phyloP scores from a whole-genome alignment of 192 early-diverging fungal species.

The Mortierella alpina region DNA sequence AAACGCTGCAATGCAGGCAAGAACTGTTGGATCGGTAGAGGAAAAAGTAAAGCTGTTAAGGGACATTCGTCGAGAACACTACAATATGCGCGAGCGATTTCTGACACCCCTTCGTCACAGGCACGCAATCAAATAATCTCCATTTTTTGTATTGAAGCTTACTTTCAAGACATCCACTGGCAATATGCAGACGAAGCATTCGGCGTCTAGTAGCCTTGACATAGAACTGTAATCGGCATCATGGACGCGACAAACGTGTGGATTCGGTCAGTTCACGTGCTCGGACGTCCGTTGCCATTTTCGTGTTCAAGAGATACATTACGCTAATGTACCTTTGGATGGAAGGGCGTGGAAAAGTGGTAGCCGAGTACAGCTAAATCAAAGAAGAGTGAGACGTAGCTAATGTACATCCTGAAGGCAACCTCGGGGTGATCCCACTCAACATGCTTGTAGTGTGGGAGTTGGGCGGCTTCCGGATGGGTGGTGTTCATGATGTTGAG shows the following conservation, averaged over 20 bases:
- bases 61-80: too few relatives aligned
- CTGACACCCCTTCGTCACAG: neutral
- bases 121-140: neutral
- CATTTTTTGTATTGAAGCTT: neutral
- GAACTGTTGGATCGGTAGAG: conserved; percentile 8
- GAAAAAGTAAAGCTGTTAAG: neutral
- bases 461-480: neutral
- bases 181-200: conserved; percentile 33
- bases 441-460: conserved; percentile 47
- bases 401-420: conserved; percentile 36
- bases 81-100: neutral
- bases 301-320: neutral
- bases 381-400: conserved; percentile 43
- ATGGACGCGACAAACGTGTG: too few relatives aligned
- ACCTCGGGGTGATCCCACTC: conserved; percentile 28
- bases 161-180: conserved; percentile 48
- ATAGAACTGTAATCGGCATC: conserved; percentile 26
- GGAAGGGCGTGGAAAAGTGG: conserved; percentile 43
- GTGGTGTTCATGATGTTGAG: too few relatives aligned
- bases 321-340: conserved; percentile 26
- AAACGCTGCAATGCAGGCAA: conserved; percentile 35
- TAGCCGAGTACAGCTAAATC: conserved; percentile 33
- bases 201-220: conserved; percentile 36
- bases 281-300: neutral
- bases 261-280: too few relatives aligned